Conservation (phyloP, 2,329 filamentous ascomycete species). For the Chaetothyriales sp. region DNA sequence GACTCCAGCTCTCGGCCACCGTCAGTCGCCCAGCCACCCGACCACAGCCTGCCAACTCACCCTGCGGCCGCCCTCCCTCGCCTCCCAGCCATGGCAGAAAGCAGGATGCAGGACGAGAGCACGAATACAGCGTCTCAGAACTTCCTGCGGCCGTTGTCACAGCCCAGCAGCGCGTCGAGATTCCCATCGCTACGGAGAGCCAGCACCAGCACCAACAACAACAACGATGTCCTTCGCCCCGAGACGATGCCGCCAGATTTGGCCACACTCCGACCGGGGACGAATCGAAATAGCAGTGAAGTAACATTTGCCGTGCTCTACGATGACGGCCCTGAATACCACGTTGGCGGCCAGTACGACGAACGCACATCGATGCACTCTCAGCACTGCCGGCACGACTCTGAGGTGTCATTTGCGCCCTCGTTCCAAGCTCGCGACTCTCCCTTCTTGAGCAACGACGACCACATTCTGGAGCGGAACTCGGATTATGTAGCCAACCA, state of each 20-base stretch:
- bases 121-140: slow-evolving; percentile 9
- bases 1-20: slow-evolving; percentile 12
- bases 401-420: slow-evolving; percentile 16
- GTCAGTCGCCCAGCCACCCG: neutral
- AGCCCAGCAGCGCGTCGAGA: slow-evolving; percentile 15
- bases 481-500: slow-evolving; percentile 17
- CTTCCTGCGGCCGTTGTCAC: slow-evolving; percentile 13
- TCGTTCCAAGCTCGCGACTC: slow-evolving; percentile 17
- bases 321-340: slow-evolving; percentile 17
- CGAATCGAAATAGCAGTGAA: slow-evolving; percentile 17
- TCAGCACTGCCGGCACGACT: slow-evolving; percentile 11
- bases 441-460: slow-evolving; percentile 12
- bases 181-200: slow-evolving; percentile 17
- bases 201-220: slow-evolving; percentile 6
- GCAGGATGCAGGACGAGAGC: slow-evolving; percentile 14
- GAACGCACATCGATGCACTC: slow-evolving; percentile 13
- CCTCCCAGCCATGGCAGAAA: neutral
- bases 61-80: neutral
- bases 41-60: neutral
- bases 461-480: slow-evolving; percentile 14
- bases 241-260: slow-evolving; percentile 15
- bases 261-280: slow-evolving; percentile 6
- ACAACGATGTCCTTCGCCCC: slow-evolving; percentile 14
- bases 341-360: slow-evolving; percentile 17
- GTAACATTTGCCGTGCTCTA: slow-evolving; percentile 18